Percentiles rank a stretch among this genome's conserved stretches.
These are phyloP conservation scores for Hymenoscyphus albidus DNA, from an alignment of 2,329 filamentous ascomycete species.

Conservation along the genomic window DNA sequence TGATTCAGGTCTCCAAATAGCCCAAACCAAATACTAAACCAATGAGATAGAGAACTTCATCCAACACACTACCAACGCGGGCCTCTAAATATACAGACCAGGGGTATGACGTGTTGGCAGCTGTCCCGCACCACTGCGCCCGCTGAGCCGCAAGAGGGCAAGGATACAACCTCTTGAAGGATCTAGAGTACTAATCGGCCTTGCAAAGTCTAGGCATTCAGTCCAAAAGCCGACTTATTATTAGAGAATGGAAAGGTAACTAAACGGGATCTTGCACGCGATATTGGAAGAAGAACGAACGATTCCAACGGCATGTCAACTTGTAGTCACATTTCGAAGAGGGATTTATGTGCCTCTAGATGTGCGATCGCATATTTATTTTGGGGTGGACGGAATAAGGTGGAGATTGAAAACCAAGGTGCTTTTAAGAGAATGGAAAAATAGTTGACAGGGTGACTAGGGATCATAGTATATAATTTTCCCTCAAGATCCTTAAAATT, in stretches of 20 bases:
- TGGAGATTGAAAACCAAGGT: neutral
- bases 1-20: too few relatives aligned
- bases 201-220: neutral
- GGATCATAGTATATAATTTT: neutral
- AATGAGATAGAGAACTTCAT: too few relatives aligned
- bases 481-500: neutral
- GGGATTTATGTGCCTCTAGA: too few relatives aligned
- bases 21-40: too few relatives aligned
- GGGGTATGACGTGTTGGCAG: neutral
- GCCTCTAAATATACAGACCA: neutral
- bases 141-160: neutral
- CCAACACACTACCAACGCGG: neutral
- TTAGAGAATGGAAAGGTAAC: neutral
- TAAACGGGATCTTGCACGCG: neutral
- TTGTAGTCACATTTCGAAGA: too few relatives aligned
- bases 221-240: neutral
- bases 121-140: neutral
- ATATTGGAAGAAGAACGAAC: too few relatives aligned
- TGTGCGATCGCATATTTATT: too few relatives aligned
- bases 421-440: too few relatives aligned
- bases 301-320: too few relatives aligned
- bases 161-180: neutral
- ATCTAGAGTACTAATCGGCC: neutral
- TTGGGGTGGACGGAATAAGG: neutral
- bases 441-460: too few relatives aligned